Percentiles rank a stretch among this genome's conserved stretches.
Evolutionary conservation across 495 filamentous ascomycete genomes (phyloP).

Genomic region (Aspergillus cavernicola): DNA sequence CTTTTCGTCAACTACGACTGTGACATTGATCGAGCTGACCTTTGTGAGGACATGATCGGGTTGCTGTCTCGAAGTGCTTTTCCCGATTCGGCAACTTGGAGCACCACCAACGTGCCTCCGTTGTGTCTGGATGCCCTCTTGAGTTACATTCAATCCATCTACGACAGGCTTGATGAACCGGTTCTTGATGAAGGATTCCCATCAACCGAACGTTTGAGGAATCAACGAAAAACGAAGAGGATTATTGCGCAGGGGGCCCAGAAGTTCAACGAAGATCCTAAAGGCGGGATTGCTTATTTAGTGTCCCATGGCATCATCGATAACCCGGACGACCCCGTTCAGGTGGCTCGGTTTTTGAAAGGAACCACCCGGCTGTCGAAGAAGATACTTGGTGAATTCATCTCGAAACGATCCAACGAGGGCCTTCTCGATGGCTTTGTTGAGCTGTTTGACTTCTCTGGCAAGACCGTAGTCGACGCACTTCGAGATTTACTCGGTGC

Average conservation of each 20-base stretch:
- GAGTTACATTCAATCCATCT: conserved; percentile 85
- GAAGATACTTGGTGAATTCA: conserved; percentile 82
- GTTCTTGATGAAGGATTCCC: conserved; percentile 64
- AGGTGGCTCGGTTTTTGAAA: conserved; percentile 77
- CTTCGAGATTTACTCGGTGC: conserved; percentile 79
- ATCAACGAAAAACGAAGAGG: conserved; percentile 74
- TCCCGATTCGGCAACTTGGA: conserved; percentile 97
- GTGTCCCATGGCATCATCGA: conserved; percentile 79
- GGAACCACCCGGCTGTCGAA: conserved; percentile 87
- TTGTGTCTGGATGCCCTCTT: conserved; percentile 90
- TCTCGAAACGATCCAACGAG: conserved; percentile 86
- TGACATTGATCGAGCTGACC: conserved; percentile 83
- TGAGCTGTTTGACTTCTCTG: conserved; percentile 77
- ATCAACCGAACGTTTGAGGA: conserved; percentile 56
- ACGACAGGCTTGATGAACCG: conserved; percentile 75
- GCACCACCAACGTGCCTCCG: conserved; percentile 95
- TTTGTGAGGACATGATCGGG: conserved; percentile 94
- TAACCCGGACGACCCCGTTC: conserved; percentile 63
- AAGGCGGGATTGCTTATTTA: conserved; percentile 82
- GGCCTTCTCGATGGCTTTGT: conserved; percentile 78
- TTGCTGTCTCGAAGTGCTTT: conserved; percentile 91
- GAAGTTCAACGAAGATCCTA: conserved; percentile 94
- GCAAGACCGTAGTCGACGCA: conserved; percentile 84
- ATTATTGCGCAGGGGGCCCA: conserved; percentile 81
- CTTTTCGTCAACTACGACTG: conserved; percentile 98